phyloP scores from a whole-genome alignment of 192 early-diverging fungal species.

The Coemansia sp. region DNA sequence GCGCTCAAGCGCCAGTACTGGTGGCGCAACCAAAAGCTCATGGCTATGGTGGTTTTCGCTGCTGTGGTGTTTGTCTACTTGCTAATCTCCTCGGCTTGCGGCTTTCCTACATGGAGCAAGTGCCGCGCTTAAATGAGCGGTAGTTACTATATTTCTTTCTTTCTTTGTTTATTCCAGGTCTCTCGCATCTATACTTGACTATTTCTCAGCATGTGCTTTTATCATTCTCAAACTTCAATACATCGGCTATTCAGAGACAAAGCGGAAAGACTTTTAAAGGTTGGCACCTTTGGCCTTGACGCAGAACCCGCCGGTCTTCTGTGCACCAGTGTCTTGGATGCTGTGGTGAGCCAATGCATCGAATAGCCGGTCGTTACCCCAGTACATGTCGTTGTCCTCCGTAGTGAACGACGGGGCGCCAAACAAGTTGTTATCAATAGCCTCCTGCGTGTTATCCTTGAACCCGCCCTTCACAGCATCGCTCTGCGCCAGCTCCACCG shows the following conservation, averaged over 20 bases:
- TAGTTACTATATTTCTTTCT: too few relatives aligned
- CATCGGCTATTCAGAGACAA: not conserved
- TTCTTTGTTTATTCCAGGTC: too few relatives aligned
- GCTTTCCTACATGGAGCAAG: slow-evolving; percentile 70
- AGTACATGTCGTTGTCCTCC: slow-evolving; percentile 58
- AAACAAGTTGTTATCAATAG: slow-evolving; percentile 49
- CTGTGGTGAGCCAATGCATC: slow-evolving; percentile 42
- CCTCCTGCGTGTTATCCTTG: slow-evolving; percentile 49
- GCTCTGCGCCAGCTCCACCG: slow-evolving; percentile 26
- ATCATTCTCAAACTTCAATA: not conserved
- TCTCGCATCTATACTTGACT: not conserved
- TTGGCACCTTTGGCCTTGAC: slow-evolving; percentile 23
- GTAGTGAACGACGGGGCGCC: slow-evolving; percentile 60
- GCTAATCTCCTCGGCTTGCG: slow-evolving; percentile 72
- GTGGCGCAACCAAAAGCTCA: slow-evolving; percentile 92
- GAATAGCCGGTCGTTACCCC: slow-evolving; percentile 60
- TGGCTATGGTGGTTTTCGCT: slow-evolving; percentile 66
- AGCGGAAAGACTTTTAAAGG: slow-evolving; percentile 10
- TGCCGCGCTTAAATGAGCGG: slow-evolving; percentile 39
- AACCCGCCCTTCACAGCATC: slow-evolving; percentile 33
- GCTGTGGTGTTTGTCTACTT: slow-evolving; percentile 74
- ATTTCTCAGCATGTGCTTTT: not conserved
- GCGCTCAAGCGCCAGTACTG: slow-evolving; percentile 84
- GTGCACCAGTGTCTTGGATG: slow-evolving; percentile 16
- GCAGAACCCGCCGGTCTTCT: slow-evolving; percentile 32